Evolutionary conservation across 306 rosid species (phyloP), one percentile per base, ranked within the genome.

Genomic region (Cicer bijugum): DNA sequence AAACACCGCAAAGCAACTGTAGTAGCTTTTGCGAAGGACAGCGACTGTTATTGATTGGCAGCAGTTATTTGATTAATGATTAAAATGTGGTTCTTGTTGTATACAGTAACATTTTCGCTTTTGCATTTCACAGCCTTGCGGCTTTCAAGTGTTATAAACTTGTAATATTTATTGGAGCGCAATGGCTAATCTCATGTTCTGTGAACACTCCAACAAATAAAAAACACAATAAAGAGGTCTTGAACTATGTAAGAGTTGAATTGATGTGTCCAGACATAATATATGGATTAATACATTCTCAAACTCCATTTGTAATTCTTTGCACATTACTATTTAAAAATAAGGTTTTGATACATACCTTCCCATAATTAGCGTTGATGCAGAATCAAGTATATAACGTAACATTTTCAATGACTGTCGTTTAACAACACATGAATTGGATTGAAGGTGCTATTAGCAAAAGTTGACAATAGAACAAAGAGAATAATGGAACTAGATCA

Each of bases 51-150:
- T 57, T 58, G 71, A 74, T 80, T 28, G 6, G 46, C 47, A 20
- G 48, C 48, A 61, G 46, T 55, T 57, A 73, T 42, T 57, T 80
- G 53, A 38, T 37, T 2, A 40, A 66, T 6, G 72, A 39, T 65
- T 64, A 9, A 33, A 53, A 37, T 75, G 78, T 55, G 37, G 15
- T 16, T 65, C 62, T 45, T 35, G 10, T 65, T 47, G 47, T 73
- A 42, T 23, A 57, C 28, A 47, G 10, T 23, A 39, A 38, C 71
- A 48, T 59, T 50, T 69, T 69, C 38, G 45, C 47, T 8, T 39
- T 60, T 15, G n/a, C 15, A 69, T 48, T 23, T 69, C 65, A 12
- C 15, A 56, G 59, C 43, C 39, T 33, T 28, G 9, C 8, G 56
- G 56, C 9, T 7, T 50, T 56, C 62, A 10, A 0, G 40, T 6